A percentile compares a stretch with the other conserved stretches of the same genome.
Conservation (phyloP, 2,329 filamentous ascomycete species). For the Hysterium pulicare region DNA sequence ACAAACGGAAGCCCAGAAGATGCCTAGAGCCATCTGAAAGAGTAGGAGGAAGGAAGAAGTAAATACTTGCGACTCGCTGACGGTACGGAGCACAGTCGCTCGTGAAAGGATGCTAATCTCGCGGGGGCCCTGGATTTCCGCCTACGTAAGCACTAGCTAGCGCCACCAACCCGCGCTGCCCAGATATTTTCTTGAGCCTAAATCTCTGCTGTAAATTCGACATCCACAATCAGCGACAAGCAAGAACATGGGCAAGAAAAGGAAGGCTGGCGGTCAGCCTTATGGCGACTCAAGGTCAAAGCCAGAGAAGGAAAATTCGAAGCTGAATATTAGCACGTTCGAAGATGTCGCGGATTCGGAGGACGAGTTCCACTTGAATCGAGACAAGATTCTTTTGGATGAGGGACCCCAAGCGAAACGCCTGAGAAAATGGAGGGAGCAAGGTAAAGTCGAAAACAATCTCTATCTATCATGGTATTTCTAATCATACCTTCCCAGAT, state of each 20-base stretch:
- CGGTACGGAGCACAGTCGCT: too few relatives aligned
- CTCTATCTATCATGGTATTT: too few relatives aligned
- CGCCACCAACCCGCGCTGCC: too few relatives aligned
- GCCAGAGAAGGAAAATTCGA: slow-evolving; percentile 43
- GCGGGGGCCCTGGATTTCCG: too few relatives aligned
- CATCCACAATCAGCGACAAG: too few relatives aligned
- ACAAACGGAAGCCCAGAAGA: slow-evolving; percentile 33
- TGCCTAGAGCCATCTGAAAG: slow-evolving; percentile 40
- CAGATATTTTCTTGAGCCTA: too few relatives aligned
- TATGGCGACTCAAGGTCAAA: slow-evolving; percentile 33
- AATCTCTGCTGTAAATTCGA: too few relatives aligned
- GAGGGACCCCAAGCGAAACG: slow-evolving; percentile 78
- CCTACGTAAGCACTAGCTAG: too few relatives aligned
- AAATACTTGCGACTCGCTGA: too few relatives aligned
- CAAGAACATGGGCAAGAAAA: slow-evolving; percentile 59
- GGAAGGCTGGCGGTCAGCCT: slow-evolving; percentile 62
- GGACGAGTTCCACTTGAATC: slow-evolving; percentile 85
- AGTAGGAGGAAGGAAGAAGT: slow-evolving; percentile 2
- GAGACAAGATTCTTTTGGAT: slow-evolving; percentile 82
- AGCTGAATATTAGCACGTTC: slow-evolving; percentile 59
- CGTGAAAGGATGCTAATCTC: too few relatives aligned
- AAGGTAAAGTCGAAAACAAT: slow-evolving; percentile 45
- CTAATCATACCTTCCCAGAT: too few relatives aligned
- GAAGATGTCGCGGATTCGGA: slow-evolving; percentile 90
- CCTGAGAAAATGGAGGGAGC: slow-evolving; percentile 65